Evolutionary conservation across 192 early-diverging fungal genomes (phyloP).

Genomic region (Phycomyces nitens): DNA sequence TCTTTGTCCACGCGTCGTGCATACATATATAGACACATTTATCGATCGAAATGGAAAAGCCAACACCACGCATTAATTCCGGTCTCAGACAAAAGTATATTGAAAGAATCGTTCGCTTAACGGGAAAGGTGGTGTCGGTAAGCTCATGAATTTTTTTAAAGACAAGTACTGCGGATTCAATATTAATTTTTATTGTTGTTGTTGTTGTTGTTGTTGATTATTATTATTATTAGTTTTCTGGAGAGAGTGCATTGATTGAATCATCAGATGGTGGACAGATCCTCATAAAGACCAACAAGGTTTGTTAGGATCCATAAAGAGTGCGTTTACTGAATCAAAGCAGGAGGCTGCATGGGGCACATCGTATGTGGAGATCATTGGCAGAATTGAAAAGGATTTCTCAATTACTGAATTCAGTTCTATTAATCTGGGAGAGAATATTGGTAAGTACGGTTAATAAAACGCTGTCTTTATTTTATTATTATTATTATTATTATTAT

Average conservation of each 20-base stretch:
- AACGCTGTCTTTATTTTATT: background rate
- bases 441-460: conserved; percentile 26
- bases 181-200: background rate
- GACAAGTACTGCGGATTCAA: background rate
- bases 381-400: conserved; percentile 32
- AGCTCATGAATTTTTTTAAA: conserved; percentile 1
- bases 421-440: conserved; percentile 28
- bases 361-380: conserved; percentile 37
- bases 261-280: conserved; percentile 37
- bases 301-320: conserved; percentile 6
- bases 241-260: conserved; percentile 25
- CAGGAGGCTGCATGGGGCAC: conserved; percentile 27
- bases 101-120: conserved; percentile 24
- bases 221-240: conserved; percentile 16
- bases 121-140: conserved; percentile 30
- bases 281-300: conserved; percentile 22
- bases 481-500: background rate
- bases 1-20: too few species aligned
- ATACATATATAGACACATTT: background rate
- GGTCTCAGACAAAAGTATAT: conserved; percentile 23
- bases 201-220: background rate
- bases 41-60: conserved; percentile 26
- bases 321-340: background rate
- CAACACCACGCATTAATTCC: conserved; percentile 34
- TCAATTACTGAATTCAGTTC: conserved; percentile 31